phyloP scores from a whole-genome alignment of 1,284 basidiomycete species.

The Ceratobasidium sp. region DNA sequence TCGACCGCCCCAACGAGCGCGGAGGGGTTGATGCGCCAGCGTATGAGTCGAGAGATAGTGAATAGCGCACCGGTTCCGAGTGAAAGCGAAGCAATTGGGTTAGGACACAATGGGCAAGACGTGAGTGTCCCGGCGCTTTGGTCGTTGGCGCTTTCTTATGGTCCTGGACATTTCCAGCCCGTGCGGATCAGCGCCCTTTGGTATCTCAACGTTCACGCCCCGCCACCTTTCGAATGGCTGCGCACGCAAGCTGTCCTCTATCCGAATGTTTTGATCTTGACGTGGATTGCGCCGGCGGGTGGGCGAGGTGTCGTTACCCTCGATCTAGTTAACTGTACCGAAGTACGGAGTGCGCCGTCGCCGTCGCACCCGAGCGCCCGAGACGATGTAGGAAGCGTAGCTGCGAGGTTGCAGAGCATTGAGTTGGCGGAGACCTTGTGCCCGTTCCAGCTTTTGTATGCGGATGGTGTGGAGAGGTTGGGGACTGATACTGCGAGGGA shows the following conservation, averaged over 20 bases:
- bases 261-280: conserved; percentile 78
- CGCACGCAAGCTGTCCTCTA: conserved; percentile 85
- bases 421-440: too few species aligned
- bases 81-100: conserved; percentile 34
- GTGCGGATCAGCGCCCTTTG: conserved; percentile 83
- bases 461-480: too few species aligned
- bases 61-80: conserved; percentile 41
- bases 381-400: conserved; percentile 85
- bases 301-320: conserved; percentile 82
- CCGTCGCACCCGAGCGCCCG: conserved; percentile 78
- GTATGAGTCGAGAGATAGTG: conserved; percentile 41
- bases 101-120: conserved; percentile 41
- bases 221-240: conserved; percentile 88
- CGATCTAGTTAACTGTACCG: conserved; percentile 83
- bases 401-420: conserved; percentile 75
- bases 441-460: too few species aligned
- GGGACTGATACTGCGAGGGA: too few species aligned
- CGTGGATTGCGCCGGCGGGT: conserved; percentile 82
- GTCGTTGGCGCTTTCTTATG: conserved; percentile 37
- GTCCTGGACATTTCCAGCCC: conserved; percentile 63
- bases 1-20: conserved; percentile 43
- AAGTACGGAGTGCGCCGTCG: conserved; percentile 80
- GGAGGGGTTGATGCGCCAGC: conserved; percentile 41
- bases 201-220: conserved; percentile 91
- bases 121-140: conserved; percentile 23